Conservation (phyloP, 768 basidiomycete genomes). For the Candolleomyces aberdarensis region DNA sequence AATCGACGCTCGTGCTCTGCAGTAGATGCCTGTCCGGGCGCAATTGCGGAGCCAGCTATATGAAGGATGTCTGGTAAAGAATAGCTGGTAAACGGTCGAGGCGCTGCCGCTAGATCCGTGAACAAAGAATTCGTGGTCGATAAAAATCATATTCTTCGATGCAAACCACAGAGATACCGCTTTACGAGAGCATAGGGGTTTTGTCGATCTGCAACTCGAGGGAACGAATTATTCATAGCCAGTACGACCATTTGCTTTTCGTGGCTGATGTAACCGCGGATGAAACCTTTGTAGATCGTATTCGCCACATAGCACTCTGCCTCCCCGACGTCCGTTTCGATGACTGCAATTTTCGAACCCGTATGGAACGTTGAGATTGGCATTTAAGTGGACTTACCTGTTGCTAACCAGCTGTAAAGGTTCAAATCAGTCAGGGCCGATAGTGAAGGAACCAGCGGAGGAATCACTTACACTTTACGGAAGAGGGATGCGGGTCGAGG, state of each 20-base stretch:
- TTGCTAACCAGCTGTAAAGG: constrained; percentile 69
- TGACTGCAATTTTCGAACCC: constrained; percentile 69
- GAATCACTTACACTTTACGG: constrained; percentile 59
- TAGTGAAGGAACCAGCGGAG: not conserved
- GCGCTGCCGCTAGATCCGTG: not conserved
- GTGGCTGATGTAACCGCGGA: constrained; percentile 96
- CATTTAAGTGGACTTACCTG: constrained; percentile 71
- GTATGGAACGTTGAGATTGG: constrained; percentile 78
- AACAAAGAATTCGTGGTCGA: not conserved
- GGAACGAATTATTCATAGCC: constrained; percentile 77
- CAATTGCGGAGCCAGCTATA: too few species aligned
- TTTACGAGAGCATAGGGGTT: constrained; percentile 45
- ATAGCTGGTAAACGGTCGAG: too few species aligned
- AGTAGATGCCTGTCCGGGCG: too few species aligned
- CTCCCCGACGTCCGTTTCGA: constrained; percentile 71
- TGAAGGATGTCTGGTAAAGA: too few species aligned
- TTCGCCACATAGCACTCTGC: constrained; percentile 93
- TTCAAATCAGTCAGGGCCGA: not conserved
- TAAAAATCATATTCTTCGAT: not conserved
- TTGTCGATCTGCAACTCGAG: constrained; percentile 61
- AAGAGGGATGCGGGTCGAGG: constrained; percentile 41
- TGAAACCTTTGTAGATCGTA: constrained; percentile 90
- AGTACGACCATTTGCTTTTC: constrained; percentile 93
- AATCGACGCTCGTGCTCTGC: too few species aligned
- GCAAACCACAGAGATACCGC: not conserved